Base-by-base conservation (phyloP, 2,329 filamentous ascomycete genomes). In the Pseudocercospora vitis region DNA sequence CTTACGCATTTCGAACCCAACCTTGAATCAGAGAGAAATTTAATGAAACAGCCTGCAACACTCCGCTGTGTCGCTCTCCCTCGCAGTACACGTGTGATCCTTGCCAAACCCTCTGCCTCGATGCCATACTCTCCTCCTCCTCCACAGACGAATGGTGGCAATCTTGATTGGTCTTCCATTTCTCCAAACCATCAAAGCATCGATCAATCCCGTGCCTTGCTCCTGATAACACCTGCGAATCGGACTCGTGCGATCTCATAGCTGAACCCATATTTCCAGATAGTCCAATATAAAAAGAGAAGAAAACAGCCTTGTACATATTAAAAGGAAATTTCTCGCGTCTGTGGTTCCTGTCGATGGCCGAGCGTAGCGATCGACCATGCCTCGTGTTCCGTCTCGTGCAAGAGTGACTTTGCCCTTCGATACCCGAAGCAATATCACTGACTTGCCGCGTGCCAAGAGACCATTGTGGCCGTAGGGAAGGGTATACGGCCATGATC, bases 21-120 rank as follows among this genome's bases (percentile, higher is more conserved):
- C 50, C 50, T 40, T 52, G 47, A 52, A 52, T n/a, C n/a, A n/a
- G n/a, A n/a, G n/a, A 45, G 26, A 14, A 47, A 45, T 8, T 53
- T 44, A 48, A 53, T 53, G 42, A 53, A 53, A 48, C 50, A 37
- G 40, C 44, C 40, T 53, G 50, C 50, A 48, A 53, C 50, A 40
- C 33, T 32, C 50, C 21, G 44, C 50, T 48, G 32, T 53, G 50
- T 39, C 39, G 42, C 39, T 37, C 33, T 35, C 28, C 12, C 32
- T 37, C 33, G 21, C 19, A 21, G 37, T 24, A 48, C 28, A 14
- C 19, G 32, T 24, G 4, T 18, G 21, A 48, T 33, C 47, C 47
- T 35, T 37, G 32, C 47, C 26, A 23, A 49, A 49, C 47, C 26
- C 47, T 42, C 23, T 49, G 47, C 23, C 47, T 4, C 24, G 12